A percentile compares a stretch with the other conserved stretches of the same genome.
Evolutionary conservation across 108 stramenopile species (phyloP).

Genomic region (Cyclotella choctawhatcheeana): DNA sequence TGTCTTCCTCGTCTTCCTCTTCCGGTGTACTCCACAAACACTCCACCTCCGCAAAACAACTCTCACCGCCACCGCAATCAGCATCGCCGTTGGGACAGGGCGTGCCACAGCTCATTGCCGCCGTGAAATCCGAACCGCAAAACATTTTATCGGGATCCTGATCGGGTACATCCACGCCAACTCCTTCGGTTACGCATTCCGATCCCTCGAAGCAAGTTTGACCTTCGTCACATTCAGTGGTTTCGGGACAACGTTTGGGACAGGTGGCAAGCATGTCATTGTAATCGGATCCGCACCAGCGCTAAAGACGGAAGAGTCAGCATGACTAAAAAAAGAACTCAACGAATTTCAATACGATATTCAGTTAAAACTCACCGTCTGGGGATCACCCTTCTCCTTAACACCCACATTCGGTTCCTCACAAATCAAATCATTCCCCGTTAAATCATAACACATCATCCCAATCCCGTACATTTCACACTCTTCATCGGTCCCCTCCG

Average conservation of each 20-base stretch:
- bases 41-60: conserved; percentile 37
- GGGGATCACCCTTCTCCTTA: conserved; percentile 45
- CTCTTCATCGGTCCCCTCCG: conserved; percentile 49
- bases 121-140: conserved; percentile 26
- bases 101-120: conserved; percentile 13
- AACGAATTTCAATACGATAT: neutral
- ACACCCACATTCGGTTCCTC: conserved; percentile 25
- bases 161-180: conserved; percentile 7
- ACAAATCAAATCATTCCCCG: conserved; percentile 47
- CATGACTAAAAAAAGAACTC: too few species aligned
- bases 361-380: conserved; percentile 17
- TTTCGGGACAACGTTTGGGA: conserved; percentile 20
- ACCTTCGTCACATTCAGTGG: conserved; percentile 17
- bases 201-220: conserved; percentile 38
- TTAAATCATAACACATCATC: conserved; percentile 38
- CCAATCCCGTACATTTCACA: conserved; percentile 14
- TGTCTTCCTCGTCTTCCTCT: conserved; percentile 5
- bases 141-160: conserved; percentile 41
- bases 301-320: neutral
- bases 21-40: conserved; percentile 17
- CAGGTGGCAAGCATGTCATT: conserved; percentile 27
- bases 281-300: conserved; percentile 11
- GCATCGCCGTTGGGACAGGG: conserved; percentile 22
- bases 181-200: conserved; percentile 25
- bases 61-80: conserved; percentile 27